phyloP scores from a whole-genome alignment of 116 monocot genomes.

The Zostera marina region DNA sequence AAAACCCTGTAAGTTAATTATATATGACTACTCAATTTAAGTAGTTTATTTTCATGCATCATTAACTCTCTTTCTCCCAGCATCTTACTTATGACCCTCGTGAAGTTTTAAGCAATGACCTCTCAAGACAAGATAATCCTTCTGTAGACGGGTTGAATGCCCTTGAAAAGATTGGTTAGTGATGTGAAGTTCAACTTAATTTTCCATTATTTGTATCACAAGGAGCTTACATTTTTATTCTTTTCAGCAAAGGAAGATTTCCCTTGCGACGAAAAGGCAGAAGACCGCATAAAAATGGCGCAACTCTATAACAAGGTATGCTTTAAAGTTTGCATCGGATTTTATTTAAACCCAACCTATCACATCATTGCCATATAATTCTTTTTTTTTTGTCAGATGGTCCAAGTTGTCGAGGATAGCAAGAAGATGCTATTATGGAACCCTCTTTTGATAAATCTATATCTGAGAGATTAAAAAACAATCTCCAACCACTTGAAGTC shows the following conservation, averaged over 20 bases:
- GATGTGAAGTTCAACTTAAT: not conserved
- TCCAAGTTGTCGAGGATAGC: constrained; percentile 30
- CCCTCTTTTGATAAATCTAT: constrained; percentile 27
- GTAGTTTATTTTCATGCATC: not conserved
- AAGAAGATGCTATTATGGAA: constrained; percentile 23
- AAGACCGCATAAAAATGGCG: constrained; percentile 19
- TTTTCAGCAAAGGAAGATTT: constrained; percentile 27
- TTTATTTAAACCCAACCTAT: no score
- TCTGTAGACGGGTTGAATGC: constrained; percentile 22
- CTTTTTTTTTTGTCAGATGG: constrained; percentile 32
- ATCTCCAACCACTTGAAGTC: constrained; percentile 25
- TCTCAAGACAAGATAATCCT: constrained; percentile 2
- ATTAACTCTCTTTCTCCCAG: not conserved
- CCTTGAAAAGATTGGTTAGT: constrained; percentile 53
- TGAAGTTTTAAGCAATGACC: constrained; percentile 23
- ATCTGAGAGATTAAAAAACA: constrained; percentile 23
- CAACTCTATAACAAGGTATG: constrained; percentile 54
- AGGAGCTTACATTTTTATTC: not conserved
- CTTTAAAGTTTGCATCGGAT: not conserved
- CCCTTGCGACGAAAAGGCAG: constrained; percentile 15
- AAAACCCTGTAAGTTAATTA: constrained; percentile 22
- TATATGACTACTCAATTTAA: not conserved
- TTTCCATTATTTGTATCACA: not conserved
- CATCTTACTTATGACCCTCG: constrained; percentile 11
- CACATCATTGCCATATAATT: not conserved